Evolutionary conservation across 768 basidiomycete species (phyloP).

Genomic region (Filobasidium wieringae): DNA sequence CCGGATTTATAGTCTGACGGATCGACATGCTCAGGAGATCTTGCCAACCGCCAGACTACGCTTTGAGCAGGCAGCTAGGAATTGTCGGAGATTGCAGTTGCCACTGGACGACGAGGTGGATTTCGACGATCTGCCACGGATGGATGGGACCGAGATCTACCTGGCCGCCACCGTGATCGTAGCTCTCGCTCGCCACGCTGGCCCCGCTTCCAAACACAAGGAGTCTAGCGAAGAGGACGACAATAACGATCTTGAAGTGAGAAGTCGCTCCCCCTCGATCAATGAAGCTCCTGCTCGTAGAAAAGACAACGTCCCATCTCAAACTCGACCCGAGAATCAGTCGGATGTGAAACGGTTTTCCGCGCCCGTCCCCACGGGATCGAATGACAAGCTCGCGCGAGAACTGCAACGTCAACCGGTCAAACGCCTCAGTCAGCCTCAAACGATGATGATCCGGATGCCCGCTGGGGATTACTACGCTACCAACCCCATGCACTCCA

Average conservation of each 20-base stretch:
- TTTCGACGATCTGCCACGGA: constrained; percentile 46
- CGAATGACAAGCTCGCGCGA: no score
- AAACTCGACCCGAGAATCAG: not conserved
- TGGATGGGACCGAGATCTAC: constrained; percentile 50
- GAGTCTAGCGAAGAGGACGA: not conserved
- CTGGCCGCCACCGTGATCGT: constrained; percentile 66
- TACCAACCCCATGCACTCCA: not conserved
- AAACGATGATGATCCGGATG: not conserved
- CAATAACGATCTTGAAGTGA: constrained; percentile 38
- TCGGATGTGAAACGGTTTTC: not conserved
- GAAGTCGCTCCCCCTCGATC: not conserved
- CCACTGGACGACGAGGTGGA: constrained; percentile 54
- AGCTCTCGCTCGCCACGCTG: constrained; percentile 54
- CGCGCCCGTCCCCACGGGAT: not conserved
- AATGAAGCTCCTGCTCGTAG: constrained; percentile 31
- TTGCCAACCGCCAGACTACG: not conserved
- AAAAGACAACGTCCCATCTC: constrained; percentile 25
- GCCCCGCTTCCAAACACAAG: constrained; percentile 23
- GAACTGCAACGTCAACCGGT: not conserved
- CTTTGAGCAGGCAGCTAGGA: not conserved
- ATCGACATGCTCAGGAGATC: not conserved
- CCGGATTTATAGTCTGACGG: not conserved
- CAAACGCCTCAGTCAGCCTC: not conserved
- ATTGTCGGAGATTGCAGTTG: constrained; percentile 44
- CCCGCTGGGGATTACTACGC: constrained; percentile 2